phyloP scores from a whole-genome alignment of 2,329 filamentous ascomycete species.

The Colletotrichum sp. region DNA sequence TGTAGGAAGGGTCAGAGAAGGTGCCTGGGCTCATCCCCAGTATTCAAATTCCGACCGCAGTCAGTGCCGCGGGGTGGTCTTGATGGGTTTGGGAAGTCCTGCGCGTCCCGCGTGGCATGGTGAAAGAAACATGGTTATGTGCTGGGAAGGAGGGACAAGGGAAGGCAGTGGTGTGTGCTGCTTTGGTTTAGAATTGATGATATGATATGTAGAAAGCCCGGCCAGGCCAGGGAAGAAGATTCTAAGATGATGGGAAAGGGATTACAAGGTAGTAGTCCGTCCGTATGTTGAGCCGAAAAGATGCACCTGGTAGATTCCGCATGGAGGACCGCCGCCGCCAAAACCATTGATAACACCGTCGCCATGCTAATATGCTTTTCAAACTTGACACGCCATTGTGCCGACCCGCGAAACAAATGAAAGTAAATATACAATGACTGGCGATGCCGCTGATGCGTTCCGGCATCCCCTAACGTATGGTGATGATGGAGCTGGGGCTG shows the following conservation, averaged over 20 bases:
- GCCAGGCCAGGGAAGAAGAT: background rate
- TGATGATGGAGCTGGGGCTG: conserved; percentile 25
- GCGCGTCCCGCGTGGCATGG: background rate
- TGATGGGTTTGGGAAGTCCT: background rate
- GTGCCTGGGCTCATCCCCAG: conserved; percentile 2
- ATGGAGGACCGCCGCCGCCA: background rate
- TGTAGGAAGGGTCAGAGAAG: background rate
- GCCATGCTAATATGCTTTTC: conserved; percentile 13
- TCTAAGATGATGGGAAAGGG: background rate
- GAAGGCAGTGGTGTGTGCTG: background rate
- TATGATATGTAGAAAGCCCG: background rate
- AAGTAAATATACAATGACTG: conserved; percentile 5
- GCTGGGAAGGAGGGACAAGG: background rate
- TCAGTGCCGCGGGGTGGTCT: background rate
- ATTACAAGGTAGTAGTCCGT: conserved; percentile 11
- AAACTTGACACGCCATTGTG: background rate
- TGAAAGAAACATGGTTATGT: background rate
- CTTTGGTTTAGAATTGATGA: background rate
- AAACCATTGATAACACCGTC: conserved; percentile 12
- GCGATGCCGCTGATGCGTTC: background rate
- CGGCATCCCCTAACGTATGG: conserved; percentile 34
- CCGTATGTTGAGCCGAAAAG: background rate
- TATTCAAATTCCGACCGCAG: background rate
- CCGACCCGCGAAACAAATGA: background rate
- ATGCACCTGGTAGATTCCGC: conserved; percentile 2